A percentile compares a stretch with the other conserved stretches of the same genome.
Conservation (phyloP, 2,329 filamentous ascomycete genomes). For the Hymenoscyphus albidus region DNA sequence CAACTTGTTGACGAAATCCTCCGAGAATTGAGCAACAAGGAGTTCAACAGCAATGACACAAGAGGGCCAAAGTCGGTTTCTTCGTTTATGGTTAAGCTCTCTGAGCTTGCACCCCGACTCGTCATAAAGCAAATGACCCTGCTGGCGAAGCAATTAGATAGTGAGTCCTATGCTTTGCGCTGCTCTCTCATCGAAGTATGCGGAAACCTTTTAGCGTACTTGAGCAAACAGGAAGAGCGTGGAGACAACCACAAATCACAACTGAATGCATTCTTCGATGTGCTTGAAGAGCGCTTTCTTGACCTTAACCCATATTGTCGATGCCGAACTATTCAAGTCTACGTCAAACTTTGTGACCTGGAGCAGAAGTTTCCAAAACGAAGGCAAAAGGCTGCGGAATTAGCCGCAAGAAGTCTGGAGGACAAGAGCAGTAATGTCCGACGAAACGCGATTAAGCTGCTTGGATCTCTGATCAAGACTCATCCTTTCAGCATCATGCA, state of each 20-base stretch:
- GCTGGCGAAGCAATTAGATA: slow-evolving; percentile 90
- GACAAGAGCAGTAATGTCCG: slow-evolving; percentile 98
- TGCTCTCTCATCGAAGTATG: slow-evolving; percentile 96
- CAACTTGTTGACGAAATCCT: slow-evolving; percentile 92
- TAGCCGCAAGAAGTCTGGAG: slow-evolving; percentile 84
- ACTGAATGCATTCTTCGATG: slow-evolving; percentile 94
- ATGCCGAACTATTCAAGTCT: slow-evolving; percentile 88
- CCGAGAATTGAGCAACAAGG: slow-evolving; percentile 91
- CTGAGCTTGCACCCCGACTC: slow-evolving; percentile 82
- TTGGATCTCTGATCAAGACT: slow-evolving; percentile 83
- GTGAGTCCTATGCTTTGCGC: slow-evolving; percentile 92
- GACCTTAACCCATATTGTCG: slow-evolving; percentile 96
- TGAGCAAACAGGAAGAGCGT: slow-evolving; percentile 87
- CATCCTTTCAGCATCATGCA: slow-evolving; percentile 93
- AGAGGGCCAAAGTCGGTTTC: slow-evolving; percentile 96
- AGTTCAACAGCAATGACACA: slow-evolving; percentile 95
- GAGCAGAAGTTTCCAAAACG: slow-evolving; percentile 94
- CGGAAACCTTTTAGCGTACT: slow-evolving; percentile 86
- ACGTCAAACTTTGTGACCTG: slow-evolving; percentile 86
- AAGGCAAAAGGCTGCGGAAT: slow-evolving; percentile 79
- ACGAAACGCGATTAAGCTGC: slow-evolving; percentile 88
- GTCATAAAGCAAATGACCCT: slow-evolving; percentile 98
- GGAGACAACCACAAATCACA: slow-evolving; percentile 92
- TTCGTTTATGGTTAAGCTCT: slow-evolving; percentile 86
- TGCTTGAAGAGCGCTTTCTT: slow-evolving; percentile 91